Evolutionary conservation across 768 basidiomycete genomes (phyloP), one percentile per base, ranked within the genome.

Genomic region (Glaciozyma antarctica): DNA sequence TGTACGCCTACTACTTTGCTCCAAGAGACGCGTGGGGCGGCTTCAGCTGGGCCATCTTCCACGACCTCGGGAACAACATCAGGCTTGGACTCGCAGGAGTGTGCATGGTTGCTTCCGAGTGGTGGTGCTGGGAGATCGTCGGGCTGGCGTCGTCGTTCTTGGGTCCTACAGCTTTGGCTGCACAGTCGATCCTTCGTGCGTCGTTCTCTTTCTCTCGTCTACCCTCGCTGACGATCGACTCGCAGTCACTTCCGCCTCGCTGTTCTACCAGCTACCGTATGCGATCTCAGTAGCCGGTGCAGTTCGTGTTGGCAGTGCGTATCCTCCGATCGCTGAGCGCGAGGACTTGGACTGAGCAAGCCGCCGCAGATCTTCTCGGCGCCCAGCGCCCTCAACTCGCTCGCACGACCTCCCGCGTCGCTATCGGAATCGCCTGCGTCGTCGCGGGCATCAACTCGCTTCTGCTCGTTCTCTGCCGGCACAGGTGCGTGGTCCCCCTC

Each of bases 111-210:
- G 89, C 88, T 1, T 85, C 84, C 5, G 94, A 95, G 76, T 98
- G 93, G 94, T 97, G 93, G 91, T 86, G 87, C 47, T 94, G 94
- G 94, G 92, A 95, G 77, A 81, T 90, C 9, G 77, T 88, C 34
- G 71, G 71, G 57, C 60, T 75, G 21, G 73, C 73, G 4, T 74
- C 72, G 32, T 55, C 48, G 64, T 88, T 88, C 52, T 77, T 95
- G 1, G 90, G 93, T 1, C 85, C 93, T 2, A 81, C 84, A 8
- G 79, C 83, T 10, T 82, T 99, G 4, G 95, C 95, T 0, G 84
- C 90, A 0, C 93, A 98, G 75, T 90, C 88, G 0, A 86, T 97
- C 1, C 80, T 98, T 17, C 80, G 72, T 62, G 53, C 5, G 60
- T 48, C 24, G 38, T 41, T 22, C 9, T 22, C 32, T 6, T 58